These are phyloP conservation scores for Rhynchospora pubera DNA, from an alignment of 176 grass and related monocot species.

Conservation along the genomic window DNA sequence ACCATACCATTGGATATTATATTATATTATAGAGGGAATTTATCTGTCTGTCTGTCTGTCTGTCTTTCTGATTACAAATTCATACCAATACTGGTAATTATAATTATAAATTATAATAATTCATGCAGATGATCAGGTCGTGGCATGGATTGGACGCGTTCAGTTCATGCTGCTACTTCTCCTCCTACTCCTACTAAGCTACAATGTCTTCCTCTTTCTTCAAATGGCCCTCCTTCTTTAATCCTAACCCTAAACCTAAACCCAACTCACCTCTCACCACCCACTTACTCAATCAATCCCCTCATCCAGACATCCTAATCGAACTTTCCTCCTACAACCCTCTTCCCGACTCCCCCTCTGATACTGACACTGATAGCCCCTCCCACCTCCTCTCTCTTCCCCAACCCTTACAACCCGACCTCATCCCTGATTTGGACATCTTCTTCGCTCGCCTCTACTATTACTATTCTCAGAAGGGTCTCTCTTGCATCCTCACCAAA, in stretches of 20 bases:
- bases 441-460: constrained; percentile 87
- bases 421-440: constrained; percentile 75
- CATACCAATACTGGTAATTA: too few relatives aligned
- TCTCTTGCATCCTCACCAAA: constrained; percentile 81
- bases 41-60: too few relatives aligned
- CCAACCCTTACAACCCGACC: constrained; percentile 49
- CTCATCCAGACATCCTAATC: constrained; percentile 64
- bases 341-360: constrained; percentile 42
- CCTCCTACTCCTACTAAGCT: constrained; percentile 13
- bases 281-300: constrained; percentile 47
- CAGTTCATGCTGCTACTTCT: constrained; percentile 3
- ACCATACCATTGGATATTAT: too few relatives aligned
- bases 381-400: constrained; percentile 59
- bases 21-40: too few relatives aligned
- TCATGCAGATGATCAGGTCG: constrained; percentile 19
- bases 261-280: constrained; percentile 41
- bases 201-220: constrained; percentile 35
- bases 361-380: constrained; percentile 62
- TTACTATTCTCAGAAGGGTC: constrained; percentile 89
- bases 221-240: constrained; percentile 49
- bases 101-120: too few relatives aligned
- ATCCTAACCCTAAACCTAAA: constrained; percentile 35
- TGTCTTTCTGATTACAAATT: too few relatives aligned
- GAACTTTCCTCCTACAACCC: constrained; percentile 73
- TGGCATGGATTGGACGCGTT: constrained; percentile 30